Evolutionary conservation across 192 early-diverging fungal species (phyloP).

Genomic region (Coemansia sp.): DNA sequence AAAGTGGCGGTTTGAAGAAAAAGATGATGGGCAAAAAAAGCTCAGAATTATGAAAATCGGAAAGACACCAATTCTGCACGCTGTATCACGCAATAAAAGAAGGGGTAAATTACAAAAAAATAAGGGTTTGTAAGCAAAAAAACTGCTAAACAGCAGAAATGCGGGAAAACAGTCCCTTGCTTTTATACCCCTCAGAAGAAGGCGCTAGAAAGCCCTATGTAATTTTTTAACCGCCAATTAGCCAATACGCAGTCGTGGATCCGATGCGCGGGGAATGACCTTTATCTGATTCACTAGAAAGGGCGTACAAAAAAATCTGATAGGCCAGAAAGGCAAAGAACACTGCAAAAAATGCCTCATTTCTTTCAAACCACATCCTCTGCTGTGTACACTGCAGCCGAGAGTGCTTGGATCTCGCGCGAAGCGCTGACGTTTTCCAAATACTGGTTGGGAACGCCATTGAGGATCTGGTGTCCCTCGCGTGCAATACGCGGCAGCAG

Average conservation of each 20-base stretch:
- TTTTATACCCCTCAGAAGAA: neutral
- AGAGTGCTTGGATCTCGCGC: conserved; percentile 74
- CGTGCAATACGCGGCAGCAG: conserved; percentile 67
- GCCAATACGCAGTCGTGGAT: conserved; percentile 1
- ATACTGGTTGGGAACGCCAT: conserved; percentile 72
- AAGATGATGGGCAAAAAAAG: neutral
- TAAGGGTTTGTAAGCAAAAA: too few relatives aligned
- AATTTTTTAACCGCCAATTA: neutral
- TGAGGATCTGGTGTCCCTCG: conserved; percentile 70
- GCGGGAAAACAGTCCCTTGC: neutral
- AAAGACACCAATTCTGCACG: neutral
- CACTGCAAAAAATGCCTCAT: neutral
- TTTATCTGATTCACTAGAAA: conserved; percentile 11
- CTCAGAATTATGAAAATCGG: neutral
- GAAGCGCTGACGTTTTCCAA: conserved; percentile 68
- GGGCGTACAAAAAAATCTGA: neutral
- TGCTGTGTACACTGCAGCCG: conserved; percentile 74
- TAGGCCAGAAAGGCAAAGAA: neutral
- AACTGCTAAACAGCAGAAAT: neutral
- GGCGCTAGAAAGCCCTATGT: neutral
- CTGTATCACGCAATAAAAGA: too few relatives aligned
- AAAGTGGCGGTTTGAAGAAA: neutral
- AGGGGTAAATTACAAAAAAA: neutral
- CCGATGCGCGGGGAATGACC: neutral
- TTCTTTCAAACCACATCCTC: conserved; percentile 44